Conservation (phyloP, 129 eudicot genomes). For the Lactuca saligna region DNA sequence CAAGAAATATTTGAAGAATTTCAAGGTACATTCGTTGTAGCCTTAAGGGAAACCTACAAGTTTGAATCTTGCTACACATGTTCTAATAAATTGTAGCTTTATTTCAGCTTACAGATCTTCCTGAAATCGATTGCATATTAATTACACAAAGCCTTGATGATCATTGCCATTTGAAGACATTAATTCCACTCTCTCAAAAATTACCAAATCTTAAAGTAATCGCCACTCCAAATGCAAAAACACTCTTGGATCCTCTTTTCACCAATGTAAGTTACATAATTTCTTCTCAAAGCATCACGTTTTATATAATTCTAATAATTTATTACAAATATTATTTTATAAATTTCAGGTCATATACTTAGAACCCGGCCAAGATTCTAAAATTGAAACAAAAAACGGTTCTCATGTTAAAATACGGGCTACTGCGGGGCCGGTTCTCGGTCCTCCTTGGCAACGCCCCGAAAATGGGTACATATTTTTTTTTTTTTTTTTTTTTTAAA, state of each 20-base stretch:
- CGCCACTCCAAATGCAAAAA: conserved; percentile 82
- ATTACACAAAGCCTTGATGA: conserved; percentile 98
- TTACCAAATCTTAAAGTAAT: conserved; percentile 73
- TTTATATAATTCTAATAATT: conserved; percentile 11
- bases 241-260: conserved; percentile 84
- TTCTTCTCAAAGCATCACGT: background rate
- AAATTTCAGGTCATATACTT: conserved; percentile 59
- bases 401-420: conserved; percentile 62
- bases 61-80: background rate
- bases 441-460: conserved; percentile 99
- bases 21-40: conserved; percentile 43
- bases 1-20: conserved; percentile 77
- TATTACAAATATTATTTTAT: background rate
- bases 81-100: conserved; percentile 7
- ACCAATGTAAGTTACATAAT: conserved; percentile 56
- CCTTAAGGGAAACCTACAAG: too few species aligned
- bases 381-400: conserved; percentile 57
- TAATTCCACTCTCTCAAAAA: conserved; percentile 71
- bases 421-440: conserved; percentile 87
- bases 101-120: conserved; percentile 85
- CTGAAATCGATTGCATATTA: conserved; percentile 75
- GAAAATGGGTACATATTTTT: conserved; percentile 70
- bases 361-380: conserved; percentile 77
- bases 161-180: conserved; percentile 89
- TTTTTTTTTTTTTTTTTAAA: background rate